These are phyloP conservation scores for Metschnikowia reukaufii DNA, from an alignment of 805 yeast genomes.

Conservation along the genomic window DNA sequence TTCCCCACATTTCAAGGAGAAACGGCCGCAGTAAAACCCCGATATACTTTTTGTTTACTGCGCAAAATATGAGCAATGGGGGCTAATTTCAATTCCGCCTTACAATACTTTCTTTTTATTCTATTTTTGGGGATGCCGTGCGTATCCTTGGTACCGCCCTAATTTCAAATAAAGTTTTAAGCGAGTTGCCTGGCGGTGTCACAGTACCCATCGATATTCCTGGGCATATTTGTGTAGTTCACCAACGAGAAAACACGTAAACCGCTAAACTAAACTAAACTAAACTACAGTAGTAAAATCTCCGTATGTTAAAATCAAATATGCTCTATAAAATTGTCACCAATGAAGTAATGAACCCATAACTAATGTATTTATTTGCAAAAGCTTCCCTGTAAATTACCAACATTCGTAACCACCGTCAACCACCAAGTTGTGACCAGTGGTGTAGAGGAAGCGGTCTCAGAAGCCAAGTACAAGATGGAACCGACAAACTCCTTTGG, in stretches of 20 bases:
- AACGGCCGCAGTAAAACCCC: not conserved
- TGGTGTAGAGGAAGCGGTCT: constrained; percentile 75
- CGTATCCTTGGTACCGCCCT: too few relatives aligned
- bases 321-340: constrained; percentile 8
- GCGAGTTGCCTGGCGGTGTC: too few relatives aligned
- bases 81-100: not conserved
- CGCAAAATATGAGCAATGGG: not conserved
- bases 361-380: not conserved
- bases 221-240: too few relatives aligned
- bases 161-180: too few relatives aligned
- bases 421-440: constrained; percentile 79
- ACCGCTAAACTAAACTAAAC: too few relatives aligned
- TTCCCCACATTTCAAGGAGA: not conserved
- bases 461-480: constrained; percentile 68
- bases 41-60: not conserved
- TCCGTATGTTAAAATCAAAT: not conserved
- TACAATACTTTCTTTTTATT: not conserved
- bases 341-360: constrained; percentile 2
- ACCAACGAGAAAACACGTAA: too few relatives aligned
- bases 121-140: too few relatives aligned
- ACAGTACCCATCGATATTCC: too few relatives aligned
- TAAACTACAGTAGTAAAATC: too few relatives aligned
- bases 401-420: constrained; percentile 89
- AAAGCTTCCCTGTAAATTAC: constrained; percentile 37
- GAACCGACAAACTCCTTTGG: constrained; percentile 82